phyloP scores from a whole-genome alignment of 441 rosid genomes.

The Jatropha multifida region DNA sequence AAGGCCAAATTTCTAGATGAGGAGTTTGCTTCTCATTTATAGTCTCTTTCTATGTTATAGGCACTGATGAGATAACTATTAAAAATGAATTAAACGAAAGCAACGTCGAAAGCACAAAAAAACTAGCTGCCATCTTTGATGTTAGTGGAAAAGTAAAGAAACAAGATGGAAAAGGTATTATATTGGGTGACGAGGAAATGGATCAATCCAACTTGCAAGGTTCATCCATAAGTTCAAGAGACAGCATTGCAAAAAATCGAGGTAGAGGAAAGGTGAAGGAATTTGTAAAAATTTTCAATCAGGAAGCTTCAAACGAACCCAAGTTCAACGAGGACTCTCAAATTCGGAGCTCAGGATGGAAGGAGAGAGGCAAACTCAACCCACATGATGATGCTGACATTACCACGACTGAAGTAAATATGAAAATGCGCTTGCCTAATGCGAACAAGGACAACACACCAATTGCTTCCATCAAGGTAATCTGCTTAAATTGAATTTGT shows the following conservation, averaged over 20 bases:
- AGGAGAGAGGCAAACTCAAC: constrained; percentile 31
- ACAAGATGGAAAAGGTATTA: constrained; percentile 31
- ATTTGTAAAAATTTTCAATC: constrained; percentile 70
- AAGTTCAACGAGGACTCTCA: constrained; percentile 27
- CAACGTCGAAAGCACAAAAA: constrained; percentile 35
- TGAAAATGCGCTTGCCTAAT: constrained; percentile 24
- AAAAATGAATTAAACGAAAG: constrained; percentile 38
- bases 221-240: constrained; percentile 31
- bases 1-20: constrained; percentile 32
- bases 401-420: constrained; percentile 27
- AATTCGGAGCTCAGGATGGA: constrained; percentile 44
- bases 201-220: constrained; percentile 33
- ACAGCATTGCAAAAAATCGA: constrained; percentile 38
- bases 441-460: constrained; percentile 28
- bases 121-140: constrained; percentile 27
- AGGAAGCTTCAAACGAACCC: constrained; percentile 46
- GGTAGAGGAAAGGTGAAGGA: constrained; percentile 72
- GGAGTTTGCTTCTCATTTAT: constrained; percentile 4
- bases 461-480: constrained; percentile 34
- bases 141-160: constrained; percentile 41
- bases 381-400: constrained; percentile 31
- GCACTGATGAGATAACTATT: constrained; percentile 28
- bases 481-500: neutral
- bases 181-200: constrained; percentile 28
- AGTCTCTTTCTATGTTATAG: constrained; percentile 37